These are phyloP conservation scores for Vigna reflexopilosa DNA, from an alignment of 306 rosid genomes.

Conservation along the genomic window DNA sequence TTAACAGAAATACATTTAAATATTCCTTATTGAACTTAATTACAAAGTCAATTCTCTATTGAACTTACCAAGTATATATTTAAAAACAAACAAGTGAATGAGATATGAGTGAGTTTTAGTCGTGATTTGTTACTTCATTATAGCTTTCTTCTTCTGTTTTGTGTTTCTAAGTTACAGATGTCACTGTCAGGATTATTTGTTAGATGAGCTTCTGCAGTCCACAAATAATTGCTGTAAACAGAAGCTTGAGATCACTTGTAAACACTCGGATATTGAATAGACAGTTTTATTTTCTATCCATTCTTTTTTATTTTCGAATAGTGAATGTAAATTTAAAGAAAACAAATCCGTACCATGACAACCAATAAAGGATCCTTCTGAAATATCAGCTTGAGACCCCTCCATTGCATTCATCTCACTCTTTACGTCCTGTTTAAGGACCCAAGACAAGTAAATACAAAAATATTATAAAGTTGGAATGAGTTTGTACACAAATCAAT, in stretches of 20 bases:
- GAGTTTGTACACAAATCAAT: conserved; percentile 17
- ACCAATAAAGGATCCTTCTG: conserved; percentile 59
- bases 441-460: conserved; percentile 39
- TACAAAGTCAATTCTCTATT: not conserved
- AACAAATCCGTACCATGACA: conserved; percentile 43
- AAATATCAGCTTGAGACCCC: conserved; percentile 52
- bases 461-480: not conserved
- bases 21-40: not conserved
- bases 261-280: too few relatives aligned
- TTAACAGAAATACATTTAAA: not conserved
- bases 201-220: too few relatives aligned
- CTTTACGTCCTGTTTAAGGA: conserved; percentile 61
- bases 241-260: too few relatives aligned
- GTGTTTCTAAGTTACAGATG: too few relatives aligned
- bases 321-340: conserved; percentile 19
- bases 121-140: too few relatives aligned
- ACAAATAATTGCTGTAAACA: too few relatives aligned
- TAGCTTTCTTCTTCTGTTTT: too few relatives aligned
- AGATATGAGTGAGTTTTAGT: too few relatives aligned
- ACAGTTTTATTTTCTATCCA: too few relatives aligned
- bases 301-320: too few relatives aligned
- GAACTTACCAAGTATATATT: conserved; percentile 9
- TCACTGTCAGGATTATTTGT: too few relatives aligned
- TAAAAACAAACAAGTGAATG: conserved; percentile 14
- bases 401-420: conserved; percentile 52